Evolutionary conservation across 1,139 yeast species (phyloP), one percentile per base, ranked within the genome.

Genomic region (Debaryomycetaceae sp.): DNA sequence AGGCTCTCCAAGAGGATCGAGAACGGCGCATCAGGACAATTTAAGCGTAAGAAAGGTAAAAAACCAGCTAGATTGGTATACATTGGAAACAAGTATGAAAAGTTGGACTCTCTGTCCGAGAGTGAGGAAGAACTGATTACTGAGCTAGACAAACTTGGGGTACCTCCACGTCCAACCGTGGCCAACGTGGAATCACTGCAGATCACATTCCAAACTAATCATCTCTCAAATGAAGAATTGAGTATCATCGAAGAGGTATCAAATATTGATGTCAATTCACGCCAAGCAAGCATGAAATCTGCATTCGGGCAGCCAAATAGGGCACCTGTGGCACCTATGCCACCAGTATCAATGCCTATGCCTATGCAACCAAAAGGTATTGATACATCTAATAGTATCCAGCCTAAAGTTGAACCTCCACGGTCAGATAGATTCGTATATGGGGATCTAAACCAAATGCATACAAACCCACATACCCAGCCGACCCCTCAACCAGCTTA

Each of bases 201-300:
- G 11, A 46, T 52, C 9, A 49, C 49, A 0, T 46, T 50, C 31
- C 57, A 54, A 36, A 50, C 53, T 11, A 57, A 53, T 23, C 42
- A 51, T 11, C 43, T 57, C 42, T 50, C 55, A 14, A 52, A 52
- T 5, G 76, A 72, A 50, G 75, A 68, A 40, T 62, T 74, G 45
- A 74, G 79, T 53, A 64, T 72, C 13, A 73, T 74, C 34, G 77
- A 73, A 51, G 79, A 74, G 48, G 65, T 59, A 36, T 64, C 75
- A 9, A 57, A 57, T 42, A 53, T 55, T 38, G 60, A 55, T 27
- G 60, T 56, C 9, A 57, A 63, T 42, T 67, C 75, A 5, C 57
- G 75, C 49, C 49, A 48, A 11, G 57, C 72, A 6, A 70, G 72
- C 47, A 42, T 62, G 3, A 53, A 49, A 44, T 51, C 43, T 36